Evolutionary conservation across 352 stramenopile genomes (phyloP).

Genomic region (Globisporangium ultimum): DNA sequence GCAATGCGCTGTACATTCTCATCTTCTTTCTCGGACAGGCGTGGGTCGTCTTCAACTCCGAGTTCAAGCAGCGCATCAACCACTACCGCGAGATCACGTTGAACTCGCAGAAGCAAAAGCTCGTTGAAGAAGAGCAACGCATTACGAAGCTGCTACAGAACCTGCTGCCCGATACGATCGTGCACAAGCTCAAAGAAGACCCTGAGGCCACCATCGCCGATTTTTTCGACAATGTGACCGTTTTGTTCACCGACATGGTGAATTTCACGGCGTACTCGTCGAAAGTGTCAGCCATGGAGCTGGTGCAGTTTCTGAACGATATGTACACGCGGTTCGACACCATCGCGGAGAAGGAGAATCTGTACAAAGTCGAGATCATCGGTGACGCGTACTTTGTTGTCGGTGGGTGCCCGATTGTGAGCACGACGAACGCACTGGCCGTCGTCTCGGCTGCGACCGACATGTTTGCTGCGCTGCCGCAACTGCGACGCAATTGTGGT

Average conservation of each 20-base stretch:
- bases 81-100: slow-evolving; percentile 81
- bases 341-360: slow-evolving; percentile 77
- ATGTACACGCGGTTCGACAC: slow-evolving; percentile 88
- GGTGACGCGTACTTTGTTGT: slow-evolving; percentile 87
- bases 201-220: slow-evolving; percentile 77
- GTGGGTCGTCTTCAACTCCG: slow-evolving; percentile 84
- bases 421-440: slow-evolving; percentile 56
- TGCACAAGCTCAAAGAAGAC: slow-evolving; percentile 82
- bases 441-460: slow-evolving; percentile 74
- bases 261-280: slow-evolving; percentile 84
- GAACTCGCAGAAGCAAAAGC: slow-evolving; percentile 82
- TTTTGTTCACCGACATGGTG: slow-evolving; percentile 86
- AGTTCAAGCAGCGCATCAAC: slow-evolving; percentile 88
- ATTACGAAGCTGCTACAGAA: slow-evolving; percentile 82
- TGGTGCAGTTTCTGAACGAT: slow-evolving; percentile 88
- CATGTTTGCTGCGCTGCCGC: slow-evolving; percentile 62
- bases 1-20: slow-evolving; percentile 82
- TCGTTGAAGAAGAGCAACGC: slow-evolving; percentile 71
- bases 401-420: slow-evolving; percentile 61
- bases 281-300: slow-evolving; percentile 77
- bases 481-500: slow-evolving; percentile 68
- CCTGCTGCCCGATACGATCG: slow-evolving; percentile 78
- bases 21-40: slow-evolving; percentile 75
- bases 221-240: slow-evolving; percentile 82
- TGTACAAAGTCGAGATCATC: slow-evolving; percentile 91